Base-by-base conservation (phyloP, 2,329 filamentous ascomycete genomes). In the Botrytis porri region DNA sequence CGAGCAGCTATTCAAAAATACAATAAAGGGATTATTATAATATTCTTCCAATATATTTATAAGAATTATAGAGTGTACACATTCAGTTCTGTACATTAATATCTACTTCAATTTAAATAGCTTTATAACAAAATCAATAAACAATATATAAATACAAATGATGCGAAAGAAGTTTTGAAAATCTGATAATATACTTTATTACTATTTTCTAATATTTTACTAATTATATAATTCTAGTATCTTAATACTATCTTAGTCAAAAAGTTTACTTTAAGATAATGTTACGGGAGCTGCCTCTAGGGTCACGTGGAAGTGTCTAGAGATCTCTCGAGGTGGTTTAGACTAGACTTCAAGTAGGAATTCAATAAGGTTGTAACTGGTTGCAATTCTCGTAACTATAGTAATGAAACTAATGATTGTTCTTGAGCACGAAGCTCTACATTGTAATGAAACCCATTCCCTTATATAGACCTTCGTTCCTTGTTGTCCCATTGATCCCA, bases 91-190 rank as follows among this genome's bases (percentile, higher is more conserved):
- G 37, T 37, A 37, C 7, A 45, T 39, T 12, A 39, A 39, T 39
- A 39, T 39, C 9, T 69, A 70, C 48, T 75, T 60, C 69, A 75
- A 62, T 77, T 79, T 14, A 79, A 79, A 63, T 75, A 75, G 69
- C 74, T 79, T n/a, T 78, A 76, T 48, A 75, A 74, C 61, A 70
- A 71, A 69, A 57, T 60, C 25, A 78, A 76, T 29, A 67, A 70
- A 60, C 51, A 43, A n/a, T 60, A 75, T 59, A 77, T 76, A 35
- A 65, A 76, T 73, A 77, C 69, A 14, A 76, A 75, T 72, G 64
- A 75, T 70, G 32, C 25, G 16, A 75, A 74, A 73, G 71, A 75
- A 66, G 69, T 60, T 69, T 71, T 75, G 29, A 70, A 60, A 39
- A 63, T 74, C 74, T 39, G 39, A 51, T 54, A 32, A 43, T 45